Evolutionary conservation across 2,329 filamentous ascomycete genomes (phyloP).

Genomic region (Colletotrichum ledebouriae): DNA sequence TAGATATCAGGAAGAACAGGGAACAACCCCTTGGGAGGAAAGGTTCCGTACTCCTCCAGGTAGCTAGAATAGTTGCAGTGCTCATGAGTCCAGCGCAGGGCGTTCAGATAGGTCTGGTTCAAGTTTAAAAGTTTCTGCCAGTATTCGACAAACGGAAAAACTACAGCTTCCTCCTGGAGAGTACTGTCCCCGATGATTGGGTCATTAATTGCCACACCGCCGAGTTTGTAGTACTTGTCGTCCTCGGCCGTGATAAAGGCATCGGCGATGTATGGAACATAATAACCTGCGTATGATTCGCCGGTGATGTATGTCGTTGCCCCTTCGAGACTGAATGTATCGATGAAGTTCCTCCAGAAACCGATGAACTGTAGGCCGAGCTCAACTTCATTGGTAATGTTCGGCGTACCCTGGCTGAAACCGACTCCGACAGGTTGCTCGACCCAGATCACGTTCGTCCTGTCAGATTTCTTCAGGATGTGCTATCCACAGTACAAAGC

Average conservation of each 20-base stretch:
- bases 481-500: fast-evolving
- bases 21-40: slow-evolving; percentile 71
- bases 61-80: slow-evolving; percentile 74
- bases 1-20: slow-evolving; percentile 61
- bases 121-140: slow-evolving; percentile 72
- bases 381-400: slow-evolving; percentile 75
- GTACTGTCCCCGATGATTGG: slow-evolving; percentile 71
- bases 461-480: fast-evolving
- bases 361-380: slow-evolving; percentile 80
- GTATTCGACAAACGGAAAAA: slow-evolving; percentile 71
- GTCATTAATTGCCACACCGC: slow-evolving; percentile 80
- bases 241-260: slow-evolving; percentile 79
- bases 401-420: slow-evolving; percentile 75
- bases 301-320: slow-evolving; percentile 81
- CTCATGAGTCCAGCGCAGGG: slow-evolving; percentile 66
- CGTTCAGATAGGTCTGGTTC: slow-evolving; percentile 68
- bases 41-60: slow-evolving; percentile 72
- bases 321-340: slow-evolving; percentile 76
- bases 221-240: slow-evolving; percentile 75
- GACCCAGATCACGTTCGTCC: slow-evolving; percentile 81
- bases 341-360: slow-evolving; percentile 83
- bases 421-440: slow-evolving; percentile 79
- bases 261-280: slow-evolving; percentile 79
- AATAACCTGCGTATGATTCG: slow-evolving; percentile 76
- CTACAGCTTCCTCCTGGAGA: slow-evolving; percentile 60